These are phyloP conservation scores for Lasiodiplodia hormozganensis DNA, from an alignment of 2,329 filamentous ascomycete genomes.

Conservation along the genomic window DNA sequence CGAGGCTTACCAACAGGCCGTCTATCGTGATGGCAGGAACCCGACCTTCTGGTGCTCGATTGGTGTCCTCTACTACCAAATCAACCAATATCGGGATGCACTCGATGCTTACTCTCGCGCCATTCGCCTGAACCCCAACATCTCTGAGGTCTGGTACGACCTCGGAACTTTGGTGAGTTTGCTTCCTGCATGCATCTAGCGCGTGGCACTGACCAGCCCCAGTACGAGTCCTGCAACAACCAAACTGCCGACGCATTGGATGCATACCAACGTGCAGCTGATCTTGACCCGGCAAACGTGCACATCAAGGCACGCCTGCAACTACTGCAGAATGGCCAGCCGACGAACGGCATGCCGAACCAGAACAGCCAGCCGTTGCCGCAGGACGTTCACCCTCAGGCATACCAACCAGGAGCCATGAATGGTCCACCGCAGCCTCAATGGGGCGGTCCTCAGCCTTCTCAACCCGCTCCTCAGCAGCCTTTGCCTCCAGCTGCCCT, in stretches of 20 bases:
- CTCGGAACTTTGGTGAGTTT: constrained; percentile 86
- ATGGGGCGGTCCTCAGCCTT: constrained; percentile 80
- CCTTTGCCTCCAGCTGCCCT: constrained; percentile 64
- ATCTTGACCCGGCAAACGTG: constrained; percentile 89
- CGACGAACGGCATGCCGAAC: constrained; percentile 70
- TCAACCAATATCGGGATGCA: constrained; percentile 98
- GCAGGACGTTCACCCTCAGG: constrained; percentile 94
- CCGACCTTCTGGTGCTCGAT: constrained; percentile 99
- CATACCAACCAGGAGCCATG: constrained; percentile 84
- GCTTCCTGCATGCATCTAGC: constrained; percentile 22
- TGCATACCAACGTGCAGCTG: constrained; percentile 91
- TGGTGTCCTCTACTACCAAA: constrained; percentile 98
- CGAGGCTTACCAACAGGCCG: constrained; percentile 97
- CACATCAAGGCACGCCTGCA: constrained; percentile 96
- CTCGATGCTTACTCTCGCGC: constrained; percentile 97
- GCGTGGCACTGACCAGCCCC: constrained; percentile 34
- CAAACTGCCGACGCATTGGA: constrained; percentile 96
- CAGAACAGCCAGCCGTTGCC: constrained; percentile 83
- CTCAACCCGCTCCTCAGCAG: constrained; percentile 65
- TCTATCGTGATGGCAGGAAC: constrained; percentile 96
- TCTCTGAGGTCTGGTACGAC: constrained; percentile 99
- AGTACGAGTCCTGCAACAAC: constrained; percentile 99
- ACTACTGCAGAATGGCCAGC: constrained; percentile 81
- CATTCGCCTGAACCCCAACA: constrained; percentile 95
- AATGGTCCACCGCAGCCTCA: constrained; percentile 85